Evolutionary conservation across 495 filamentous ascomycete species (phyloP).

Genomic region (Aspergillus egyptiacus): DNA sequence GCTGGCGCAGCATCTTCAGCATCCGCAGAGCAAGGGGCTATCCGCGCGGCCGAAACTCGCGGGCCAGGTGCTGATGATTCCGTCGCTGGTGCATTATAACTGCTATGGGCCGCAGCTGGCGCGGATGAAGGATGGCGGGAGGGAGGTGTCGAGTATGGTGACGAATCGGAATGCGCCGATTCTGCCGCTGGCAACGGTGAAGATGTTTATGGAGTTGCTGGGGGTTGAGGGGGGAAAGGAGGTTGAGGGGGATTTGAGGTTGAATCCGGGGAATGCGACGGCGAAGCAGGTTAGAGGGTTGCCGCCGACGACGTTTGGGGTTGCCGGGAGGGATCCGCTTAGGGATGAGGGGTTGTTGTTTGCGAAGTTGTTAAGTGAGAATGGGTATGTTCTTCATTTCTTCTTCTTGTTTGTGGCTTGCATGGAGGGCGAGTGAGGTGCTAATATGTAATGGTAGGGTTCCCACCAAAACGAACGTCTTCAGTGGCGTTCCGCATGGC

Average conservation of each 20-base stretch:
- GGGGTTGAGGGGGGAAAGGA: conserved; percentile 13
- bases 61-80: conserved; percentile 43
- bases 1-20: conserved; percentile 24
- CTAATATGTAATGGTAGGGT: conserved; percentile 24
- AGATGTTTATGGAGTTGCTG: conserved; percentile 31
- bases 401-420: not conserved
- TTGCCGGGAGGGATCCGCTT: conserved; percentile 43
- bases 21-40: conserved; percentile 19
- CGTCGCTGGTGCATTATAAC: conserved; percentile 26
- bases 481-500: conserved; percentile 43
- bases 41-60: conserved; percentile 25
- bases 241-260: conserved; percentile 22
- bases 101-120: conserved; percentile 33
- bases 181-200: conserved; percentile 26
- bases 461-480: conserved; percentile 36
- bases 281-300: conserved; percentile 34
- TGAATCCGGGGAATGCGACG: conserved; percentile 38
- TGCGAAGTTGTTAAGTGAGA: conserved; percentile 37
- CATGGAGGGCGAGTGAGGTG: not conserved
- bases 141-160: conserved; percentile 32
- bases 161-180: conserved; percentile 37
- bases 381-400: conserved; percentile 34
- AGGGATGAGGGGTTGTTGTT: conserved; percentile 43
- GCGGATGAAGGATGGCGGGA: conserved; percentile 26
- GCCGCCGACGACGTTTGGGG: conserved; percentile 40